Evolutionary conservation across 129 eudicot species (phyloP).

Genomic region (Flaveria linearis): DNA sequence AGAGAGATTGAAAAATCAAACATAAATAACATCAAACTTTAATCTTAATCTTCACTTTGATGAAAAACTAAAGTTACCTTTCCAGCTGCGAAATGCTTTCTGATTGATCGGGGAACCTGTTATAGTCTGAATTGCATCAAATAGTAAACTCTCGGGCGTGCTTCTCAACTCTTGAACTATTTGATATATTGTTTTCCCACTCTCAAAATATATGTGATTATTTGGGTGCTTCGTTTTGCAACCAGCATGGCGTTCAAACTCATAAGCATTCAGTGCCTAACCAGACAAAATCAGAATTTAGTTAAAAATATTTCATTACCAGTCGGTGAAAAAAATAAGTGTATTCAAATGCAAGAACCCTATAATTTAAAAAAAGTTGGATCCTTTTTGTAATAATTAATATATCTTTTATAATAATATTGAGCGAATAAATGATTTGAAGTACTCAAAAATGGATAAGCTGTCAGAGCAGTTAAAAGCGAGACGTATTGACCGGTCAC

Average conservation of each 20-base stretch:
- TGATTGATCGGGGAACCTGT: slow-evolving; percentile 81
- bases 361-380: background rate
- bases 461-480: background rate
- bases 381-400: background rate
- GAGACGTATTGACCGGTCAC: background rate
- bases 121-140: slow-evolving; percentile 72
- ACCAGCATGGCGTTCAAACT: slow-evolving; percentile 87
- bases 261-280: slow-evolving; percentile 74
- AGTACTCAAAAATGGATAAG: background rate
- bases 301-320: background rate
- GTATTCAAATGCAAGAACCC: background rate
- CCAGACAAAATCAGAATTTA: background rate
- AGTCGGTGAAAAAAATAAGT: background rate
- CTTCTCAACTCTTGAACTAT: slow-evolving; percentile 80
- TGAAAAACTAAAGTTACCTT: slow-evolving; percentile 44
- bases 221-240: slow-evolving; percentile 91
- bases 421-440: background rate
- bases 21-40: background rate
- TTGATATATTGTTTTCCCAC: slow-evolving; percentile 78
- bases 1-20: background rate
- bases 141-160: slow-evolving; percentile 62
- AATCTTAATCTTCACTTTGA: background rate
- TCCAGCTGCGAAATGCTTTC: slow-evolving; percentile 82
- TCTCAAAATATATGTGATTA: slow-evolving; percentile 83
- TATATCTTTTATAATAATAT: background rate